Evolutionary conservation across 2,329 filamentous ascomycete genomes (phyloP).

Genomic region (Talaromyces sp.): DNA sequence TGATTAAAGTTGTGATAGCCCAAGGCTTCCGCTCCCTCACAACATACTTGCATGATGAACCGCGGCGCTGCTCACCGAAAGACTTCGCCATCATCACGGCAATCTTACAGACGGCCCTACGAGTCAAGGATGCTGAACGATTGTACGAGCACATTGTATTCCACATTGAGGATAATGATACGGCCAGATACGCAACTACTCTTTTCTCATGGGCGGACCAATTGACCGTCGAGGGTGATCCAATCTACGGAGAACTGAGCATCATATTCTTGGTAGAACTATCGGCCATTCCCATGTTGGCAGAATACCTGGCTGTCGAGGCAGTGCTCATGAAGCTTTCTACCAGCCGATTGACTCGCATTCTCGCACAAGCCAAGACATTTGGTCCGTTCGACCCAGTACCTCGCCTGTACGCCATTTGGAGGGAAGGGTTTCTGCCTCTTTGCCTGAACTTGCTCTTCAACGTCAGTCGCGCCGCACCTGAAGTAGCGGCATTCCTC

Average conservation of each 20-base stretch:
- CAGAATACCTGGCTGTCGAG: constrained; percentile 86
- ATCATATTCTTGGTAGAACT: constrained; percentile 85
- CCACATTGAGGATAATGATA: constrained; percentile 64
- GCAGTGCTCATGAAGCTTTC: constrained; percentile 77
- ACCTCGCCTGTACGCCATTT: constrained; percentile 79
- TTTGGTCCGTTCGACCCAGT: constrained; percentile 78
- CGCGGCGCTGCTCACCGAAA: constrained; percentile 64
- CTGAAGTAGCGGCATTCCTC: constrained; percentile 81
- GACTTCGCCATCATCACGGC: constrained; percentile 87
- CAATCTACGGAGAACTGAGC: constrained; percentile 89
- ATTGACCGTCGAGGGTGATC: constrained; percentile 73
- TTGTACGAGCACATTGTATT: constrained; percentile 69
- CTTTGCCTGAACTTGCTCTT: constrained; percentile 84
- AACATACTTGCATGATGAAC: constrained; percentile 74
- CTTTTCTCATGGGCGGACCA: constrained; percentile 93
- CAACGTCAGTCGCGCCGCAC: constrained; percentile 74
- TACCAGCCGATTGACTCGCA: constrained; percentile 73
- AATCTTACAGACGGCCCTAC: constrained; percentile 79
- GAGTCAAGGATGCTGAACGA: constrained; percentile 72
- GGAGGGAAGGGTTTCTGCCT: constrained; percentile 83
- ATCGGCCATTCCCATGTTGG: constrained; percentile 74
- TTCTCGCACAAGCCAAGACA: constrained; percentile 66
- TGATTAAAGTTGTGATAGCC: constrained; percentile 75
- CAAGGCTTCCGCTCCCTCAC: constrained; percentile 80
- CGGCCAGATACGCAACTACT: constrained; percentile 76